Percentiles rank a stretch among this genome's conserved stretches.
Evolutionary conservation across 208 protist species (phyloP).

Genomic region (Crithidia brevicula): DNA sequence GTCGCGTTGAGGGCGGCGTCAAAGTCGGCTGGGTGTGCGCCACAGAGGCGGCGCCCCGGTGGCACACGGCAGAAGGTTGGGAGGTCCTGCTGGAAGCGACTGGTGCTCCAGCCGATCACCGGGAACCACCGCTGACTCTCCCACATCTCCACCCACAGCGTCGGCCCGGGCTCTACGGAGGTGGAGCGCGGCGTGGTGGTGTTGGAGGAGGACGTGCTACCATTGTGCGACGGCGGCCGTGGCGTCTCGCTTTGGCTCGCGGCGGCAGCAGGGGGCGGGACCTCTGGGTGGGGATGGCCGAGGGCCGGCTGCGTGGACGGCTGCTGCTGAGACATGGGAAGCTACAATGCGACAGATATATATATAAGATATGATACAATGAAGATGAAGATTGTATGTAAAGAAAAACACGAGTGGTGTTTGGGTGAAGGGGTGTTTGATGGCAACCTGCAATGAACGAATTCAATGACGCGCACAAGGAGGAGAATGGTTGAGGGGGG

Average conservation of each 20-base stretch:
- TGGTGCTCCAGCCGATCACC: slow-evolving; percentile 62
- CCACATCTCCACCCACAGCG: slow-evolving; percentile 46
- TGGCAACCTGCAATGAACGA: too few relatives aligned
- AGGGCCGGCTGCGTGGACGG: background rate
- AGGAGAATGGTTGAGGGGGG: too few relatives aligned
- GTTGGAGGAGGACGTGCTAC: slow-evolving; percentile 55
- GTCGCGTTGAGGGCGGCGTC: slow-evolving; percentile 16
- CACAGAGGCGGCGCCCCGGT: slow-evolving; percentile 13
- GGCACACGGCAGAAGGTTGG: slow-evolving; percentile 48
- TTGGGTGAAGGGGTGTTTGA: too few relatives aligned
- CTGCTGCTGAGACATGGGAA: slow-evolving; percentile 4
- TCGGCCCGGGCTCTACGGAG: slow-evolving; percentile 31
- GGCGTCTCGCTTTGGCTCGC: background rate
- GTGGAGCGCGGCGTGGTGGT: slow-evolving; percentile 21
- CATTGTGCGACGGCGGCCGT: slow-evolving; percentile 28
- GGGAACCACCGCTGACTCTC: slow-evolving; percentile 80
- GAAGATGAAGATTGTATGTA: too few relatives aligned
- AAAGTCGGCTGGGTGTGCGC: slow-evolving; percentile 30
- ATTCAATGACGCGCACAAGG: too few relatives aligned
- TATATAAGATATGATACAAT: too few relatives aligned
- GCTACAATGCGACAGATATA: too few relatives aligned
- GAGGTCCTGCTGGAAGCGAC: slow-evolving; percentile 44
- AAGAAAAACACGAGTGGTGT: too few relatives aligned
- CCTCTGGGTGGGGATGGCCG: background rate
- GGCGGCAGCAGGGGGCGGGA: background rate